Evolutionary conservation across 139 green algal genomes (phyloP).

Genomic region (Closterium sp.): DNA sequence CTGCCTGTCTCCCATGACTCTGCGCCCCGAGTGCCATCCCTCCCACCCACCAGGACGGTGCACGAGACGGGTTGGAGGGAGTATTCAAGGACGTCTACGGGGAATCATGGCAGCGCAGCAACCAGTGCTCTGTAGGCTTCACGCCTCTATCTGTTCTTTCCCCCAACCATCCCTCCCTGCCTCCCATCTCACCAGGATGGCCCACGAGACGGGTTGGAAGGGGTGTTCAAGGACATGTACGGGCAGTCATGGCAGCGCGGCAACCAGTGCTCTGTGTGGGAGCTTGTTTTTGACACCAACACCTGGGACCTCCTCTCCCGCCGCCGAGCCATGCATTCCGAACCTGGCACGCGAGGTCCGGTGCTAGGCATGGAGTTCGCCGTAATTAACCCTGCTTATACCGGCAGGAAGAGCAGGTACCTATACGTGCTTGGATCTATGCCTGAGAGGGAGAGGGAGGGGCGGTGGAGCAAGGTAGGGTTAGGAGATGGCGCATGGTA

Average conservation of each 20-base stretch:
- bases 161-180: too few relatives aligned
- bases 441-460: not conserved
- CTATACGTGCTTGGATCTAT: conserved; percentile 23
- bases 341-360: not conserved
- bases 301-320: conserved; percentile 23
- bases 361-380: conserved; percentile 50
- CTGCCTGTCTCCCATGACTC: not conserved
- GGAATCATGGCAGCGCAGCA: not conserved
- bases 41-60: not conserved
- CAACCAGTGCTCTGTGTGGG: conserved; percentile 21
- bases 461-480: not conserved
- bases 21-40: too few relatives aligned
- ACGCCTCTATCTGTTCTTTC: too few relatives aligned
- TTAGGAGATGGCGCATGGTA: not conserved
- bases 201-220: not conserved
- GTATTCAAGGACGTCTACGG: conserved; percentile 41
- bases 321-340: not conserved
- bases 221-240: conserved; percentile 44
- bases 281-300: conserved; percentile 6
- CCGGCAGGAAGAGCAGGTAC: conserved; percentile 13
- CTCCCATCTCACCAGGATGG: not conserved
- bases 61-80: not conserved
- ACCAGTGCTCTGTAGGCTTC: conserved; percentile 2
- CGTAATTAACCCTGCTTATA: not conserved
- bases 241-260: not conserved